phyloP scores from a whole-genome alignment of 495 filamentous ascomycete genomes.

The Aspergillus campestris region DNA sequence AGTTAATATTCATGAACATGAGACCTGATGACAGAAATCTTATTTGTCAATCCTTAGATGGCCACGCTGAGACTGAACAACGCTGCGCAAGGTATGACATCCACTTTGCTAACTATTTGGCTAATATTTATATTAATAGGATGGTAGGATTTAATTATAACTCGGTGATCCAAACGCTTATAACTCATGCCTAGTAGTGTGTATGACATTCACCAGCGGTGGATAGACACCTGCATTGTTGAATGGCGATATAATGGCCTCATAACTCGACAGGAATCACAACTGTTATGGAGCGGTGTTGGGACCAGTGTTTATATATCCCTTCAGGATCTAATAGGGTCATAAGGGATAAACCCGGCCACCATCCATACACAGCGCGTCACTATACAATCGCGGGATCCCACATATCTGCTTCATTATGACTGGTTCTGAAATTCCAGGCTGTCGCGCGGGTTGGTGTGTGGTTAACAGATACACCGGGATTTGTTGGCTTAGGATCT shows the following conservation, averaged over 20 bases:
- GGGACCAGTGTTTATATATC: conserved; percentile 1
- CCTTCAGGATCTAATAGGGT: too few species aligned
- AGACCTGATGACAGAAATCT: not conserved
- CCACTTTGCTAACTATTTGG: not conserved
- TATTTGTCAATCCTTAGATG: conserved; percentile 1
- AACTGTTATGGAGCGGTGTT: conserved; percentile 1
- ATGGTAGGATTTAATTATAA: conserved; percentile 2
- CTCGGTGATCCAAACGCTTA: not conserved
- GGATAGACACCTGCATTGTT: not conserved
- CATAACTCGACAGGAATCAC: not conserved
- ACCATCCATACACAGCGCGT: too few species aligned
- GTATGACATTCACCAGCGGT: conserved; percentile 1
- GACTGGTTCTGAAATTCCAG: too few species aligned
- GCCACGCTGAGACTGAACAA: not conserved
- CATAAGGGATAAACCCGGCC: too few species aligned
- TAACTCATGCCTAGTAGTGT: conserved; percentile 2
- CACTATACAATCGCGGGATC: too few species aligned
- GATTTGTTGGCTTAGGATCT: too few species aligned
- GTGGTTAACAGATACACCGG: too few species aligned
- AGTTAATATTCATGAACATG: not conserved
- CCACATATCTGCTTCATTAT: too few species aligned
- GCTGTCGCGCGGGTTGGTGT: too few species aligned
- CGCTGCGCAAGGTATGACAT: not conserved
- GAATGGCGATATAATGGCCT: not conserved
- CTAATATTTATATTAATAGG: not conserved